Percentiles rank a stretch among this genome's conserved stretches.
Conservation (phyloP, 176 grass and related monocot species). For the sorghum (Sorghum bicolor) region DNA sequence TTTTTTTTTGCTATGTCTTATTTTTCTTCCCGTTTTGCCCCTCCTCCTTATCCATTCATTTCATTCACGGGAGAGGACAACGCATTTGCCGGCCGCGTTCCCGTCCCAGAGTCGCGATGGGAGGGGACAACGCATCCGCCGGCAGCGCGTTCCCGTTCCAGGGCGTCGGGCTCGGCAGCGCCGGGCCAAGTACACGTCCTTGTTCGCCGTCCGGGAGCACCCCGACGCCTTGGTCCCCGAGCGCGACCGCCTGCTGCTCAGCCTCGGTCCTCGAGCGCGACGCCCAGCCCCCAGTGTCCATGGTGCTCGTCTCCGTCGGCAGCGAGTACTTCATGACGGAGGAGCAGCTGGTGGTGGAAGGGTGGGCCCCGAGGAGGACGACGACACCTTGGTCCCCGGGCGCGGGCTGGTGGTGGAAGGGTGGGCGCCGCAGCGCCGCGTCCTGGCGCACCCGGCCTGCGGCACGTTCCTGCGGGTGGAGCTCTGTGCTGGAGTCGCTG, state of each 20-base stretch:
- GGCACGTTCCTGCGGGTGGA: constrained; percentile 84
- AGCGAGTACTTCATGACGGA: constrained; percentile 88
- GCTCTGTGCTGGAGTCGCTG: constrained; percentile 68
- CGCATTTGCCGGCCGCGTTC: no score
- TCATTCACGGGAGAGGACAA: no score
- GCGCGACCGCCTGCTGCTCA: no score
- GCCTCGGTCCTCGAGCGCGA: neutral
- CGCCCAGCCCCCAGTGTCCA: constrained; percentile 37
- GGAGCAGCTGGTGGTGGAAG: constrained; percentile 64
- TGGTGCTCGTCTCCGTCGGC: constrained; percentile 69
- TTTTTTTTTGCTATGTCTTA: no score
- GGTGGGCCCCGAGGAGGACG: neutral
- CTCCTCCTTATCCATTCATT: no score
- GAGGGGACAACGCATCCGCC: no score
- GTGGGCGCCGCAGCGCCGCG: constrained; percentile 69
- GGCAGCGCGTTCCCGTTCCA: constrained; percentile 35
- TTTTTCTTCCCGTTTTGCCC: no score
- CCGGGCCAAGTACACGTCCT: constrained; percentile 28
- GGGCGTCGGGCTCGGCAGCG: constrained; percentile 34
- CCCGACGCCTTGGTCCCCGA: no score
- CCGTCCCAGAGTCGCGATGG: no score
- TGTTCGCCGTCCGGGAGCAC: constrained; percentile 12
- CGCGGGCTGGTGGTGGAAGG: constrained; percentile 58
- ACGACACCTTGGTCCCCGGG: neutral
- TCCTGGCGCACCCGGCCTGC: constrained; percentile 41